Conservation (phyloP, 2,329 filamentous ascomycete genomes). For the Geosmithia flava region DNA sequence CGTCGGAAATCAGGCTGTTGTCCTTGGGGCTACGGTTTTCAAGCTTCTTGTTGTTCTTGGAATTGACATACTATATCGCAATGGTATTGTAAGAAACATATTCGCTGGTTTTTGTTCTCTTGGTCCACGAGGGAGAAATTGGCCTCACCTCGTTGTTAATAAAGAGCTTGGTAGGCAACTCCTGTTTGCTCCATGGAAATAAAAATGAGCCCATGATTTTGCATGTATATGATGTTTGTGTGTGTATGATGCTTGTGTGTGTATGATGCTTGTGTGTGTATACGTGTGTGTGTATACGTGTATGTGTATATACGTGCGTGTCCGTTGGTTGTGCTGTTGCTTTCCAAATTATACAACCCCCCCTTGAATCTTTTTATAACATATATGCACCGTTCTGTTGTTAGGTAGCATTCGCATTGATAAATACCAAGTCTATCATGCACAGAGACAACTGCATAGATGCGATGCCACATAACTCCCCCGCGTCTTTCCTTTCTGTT, state of each 20-base stretch:
- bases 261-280: no score
- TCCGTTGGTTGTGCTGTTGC: no score
- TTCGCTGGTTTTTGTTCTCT: background rate
- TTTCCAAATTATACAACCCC: no score
- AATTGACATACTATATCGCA: conserved; percentile 21
- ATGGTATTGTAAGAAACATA: background rate
- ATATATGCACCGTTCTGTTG: no score
- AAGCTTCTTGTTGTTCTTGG: conserved; percentile 29
- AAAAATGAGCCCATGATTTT: background rate
- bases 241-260: background rate
- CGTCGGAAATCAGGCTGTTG: conserved; percentile 32
- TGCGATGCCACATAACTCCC: no score
- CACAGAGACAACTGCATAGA: no score
- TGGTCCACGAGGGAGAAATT: background rate
- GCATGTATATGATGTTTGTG: background rate
- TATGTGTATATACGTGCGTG: no score
- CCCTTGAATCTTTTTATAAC: no score
- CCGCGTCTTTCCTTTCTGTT: no score
- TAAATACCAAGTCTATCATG: no score
- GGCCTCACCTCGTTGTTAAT: conserved; percentile 21
- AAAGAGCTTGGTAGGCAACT: conserved; percentile 22
- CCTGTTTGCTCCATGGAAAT: conserved; percentile 13
- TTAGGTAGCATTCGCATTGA: no score
- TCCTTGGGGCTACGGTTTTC: conserved; percentile 36
- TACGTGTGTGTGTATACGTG: no score